Conservation (phyloP, 2,329 filamentous ascomycete genomes). For the Trichoderma harzianum region DNA sequence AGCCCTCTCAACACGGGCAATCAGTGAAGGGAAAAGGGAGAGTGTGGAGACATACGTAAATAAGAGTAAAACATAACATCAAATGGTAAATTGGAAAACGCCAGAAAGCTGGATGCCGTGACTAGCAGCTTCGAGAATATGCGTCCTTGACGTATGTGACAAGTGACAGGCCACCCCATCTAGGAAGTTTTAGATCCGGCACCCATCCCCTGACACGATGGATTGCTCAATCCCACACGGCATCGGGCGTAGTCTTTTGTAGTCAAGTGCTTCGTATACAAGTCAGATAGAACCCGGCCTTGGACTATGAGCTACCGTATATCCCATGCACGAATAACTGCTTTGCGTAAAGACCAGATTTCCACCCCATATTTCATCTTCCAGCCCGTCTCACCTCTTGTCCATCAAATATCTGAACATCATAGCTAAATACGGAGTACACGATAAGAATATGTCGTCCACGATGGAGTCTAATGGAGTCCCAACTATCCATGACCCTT, state of each 20-base stretch:
- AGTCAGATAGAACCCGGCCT: not conserved
- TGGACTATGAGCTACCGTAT: not conserved
- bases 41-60: not conserved
- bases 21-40: conserved; percentile 24
- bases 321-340: not conserved
- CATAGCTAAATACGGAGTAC: not conserved
- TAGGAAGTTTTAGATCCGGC: not conserved
- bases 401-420: not conserved
- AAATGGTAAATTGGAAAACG: not conserved
- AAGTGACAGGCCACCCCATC: not conserved
- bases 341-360: not conserved
- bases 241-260: not conserved
- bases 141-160: not conserved
- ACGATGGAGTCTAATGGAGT: not conserved
- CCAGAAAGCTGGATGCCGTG: not conserved
- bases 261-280: not conserved
- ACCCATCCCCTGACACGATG: not conserved
- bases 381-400: not conserved
- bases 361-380: not conserved
- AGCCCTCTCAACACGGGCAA: conserved; percentile 60
- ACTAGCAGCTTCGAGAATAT: not conserved
- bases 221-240: not conserved
- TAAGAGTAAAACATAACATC: not conserved
- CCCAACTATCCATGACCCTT: not conserved
- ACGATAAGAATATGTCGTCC: not conserved